Evolutionary conservation across 345 rosid species (phyloP).

Genomic region (Eucalyptus tenuipes): DNA sequence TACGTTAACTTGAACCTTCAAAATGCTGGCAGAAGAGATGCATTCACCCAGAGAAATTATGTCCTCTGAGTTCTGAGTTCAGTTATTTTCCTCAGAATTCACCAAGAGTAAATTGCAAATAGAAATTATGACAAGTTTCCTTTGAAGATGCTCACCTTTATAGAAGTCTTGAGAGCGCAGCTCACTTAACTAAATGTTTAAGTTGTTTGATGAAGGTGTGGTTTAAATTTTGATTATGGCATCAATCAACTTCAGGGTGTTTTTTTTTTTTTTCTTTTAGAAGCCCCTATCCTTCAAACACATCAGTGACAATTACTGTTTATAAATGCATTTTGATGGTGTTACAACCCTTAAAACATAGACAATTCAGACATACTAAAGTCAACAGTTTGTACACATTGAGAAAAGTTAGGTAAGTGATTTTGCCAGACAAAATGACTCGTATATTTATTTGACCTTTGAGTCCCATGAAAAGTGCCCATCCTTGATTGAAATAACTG

Average conservation of each 20-base stretch:
- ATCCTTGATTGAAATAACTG: constrained; percentile 68
- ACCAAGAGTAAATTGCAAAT: neutral
- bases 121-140: neutral
- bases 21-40: neutral
- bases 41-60: neutral
- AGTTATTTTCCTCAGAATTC: neutral
- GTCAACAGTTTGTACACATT: neutral
- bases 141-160: neutral
- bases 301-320: neutral
- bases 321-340: neutral
- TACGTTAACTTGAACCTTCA: neutral
- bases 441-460: constrained; percentile 29
- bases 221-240: neutral
- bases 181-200: neutral
- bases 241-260: neutral
- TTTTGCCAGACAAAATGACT: neutral
- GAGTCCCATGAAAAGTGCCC: constrained; percentile 90
- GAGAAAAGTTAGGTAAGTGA: neutral
- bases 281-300: neutral
- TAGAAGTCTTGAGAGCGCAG: neutral
- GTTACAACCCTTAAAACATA: neutral
- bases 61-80: neutral
- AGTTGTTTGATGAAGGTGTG: neutral
- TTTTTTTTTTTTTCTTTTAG: neutral
- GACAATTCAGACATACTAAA: neutral